Base-by-base conservation (phyloP, 371 early-diverging fungal species). In the Entomophthora muscae region DNA sequence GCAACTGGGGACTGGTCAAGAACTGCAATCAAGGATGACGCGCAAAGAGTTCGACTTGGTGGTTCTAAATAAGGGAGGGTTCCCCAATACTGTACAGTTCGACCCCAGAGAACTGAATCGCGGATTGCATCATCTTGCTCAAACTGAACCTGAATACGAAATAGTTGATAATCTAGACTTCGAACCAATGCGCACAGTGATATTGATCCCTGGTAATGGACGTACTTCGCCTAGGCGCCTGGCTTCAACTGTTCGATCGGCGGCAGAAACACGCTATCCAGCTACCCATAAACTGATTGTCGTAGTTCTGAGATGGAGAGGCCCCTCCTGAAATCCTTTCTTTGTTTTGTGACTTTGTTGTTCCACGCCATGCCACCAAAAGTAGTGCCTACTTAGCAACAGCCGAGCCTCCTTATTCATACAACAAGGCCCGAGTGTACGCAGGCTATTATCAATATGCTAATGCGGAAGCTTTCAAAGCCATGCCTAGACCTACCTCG, bases 121-220 rank as follows among this genome's bases (percentile, higher is more conserved):
- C 7, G 57, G 57, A 1, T 12, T 57, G 27, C 30, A 57, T 24
- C 57, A 32, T n/a, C 42, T 59, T 10, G 60, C 60, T 59, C 60
- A 59, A 59, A 13, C 22, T 32, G 60, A 59, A 59, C 60, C 60
- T 22, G 23, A 59, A 10, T 59, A 59, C 24, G 60, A 59, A 22
- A 22, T 59, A 26, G 29, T 5, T 7, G 42, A 59, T 22, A 23
- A 33, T 1, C 33, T 59, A 17, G 29, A 59, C 23, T 59, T 32
- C 24, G 60, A 59, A 32, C 60, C 60, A 2, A 22, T 59, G 23
- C 3, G 33, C 5, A 32, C 33, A 21, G 7, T 59, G 3, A 32
- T 59, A n/a, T 30, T 21, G 21, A 32, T 59, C 17, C 17, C 17
- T 32, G 13, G 3, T n/a, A 3, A 2, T 12, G 31, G 32, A 23